Evolutionary conservation across 208 protist species (phyloP), one percentile per base, ranked within the genome.

Genomic region (Leishmania amazonensis): DNA sequence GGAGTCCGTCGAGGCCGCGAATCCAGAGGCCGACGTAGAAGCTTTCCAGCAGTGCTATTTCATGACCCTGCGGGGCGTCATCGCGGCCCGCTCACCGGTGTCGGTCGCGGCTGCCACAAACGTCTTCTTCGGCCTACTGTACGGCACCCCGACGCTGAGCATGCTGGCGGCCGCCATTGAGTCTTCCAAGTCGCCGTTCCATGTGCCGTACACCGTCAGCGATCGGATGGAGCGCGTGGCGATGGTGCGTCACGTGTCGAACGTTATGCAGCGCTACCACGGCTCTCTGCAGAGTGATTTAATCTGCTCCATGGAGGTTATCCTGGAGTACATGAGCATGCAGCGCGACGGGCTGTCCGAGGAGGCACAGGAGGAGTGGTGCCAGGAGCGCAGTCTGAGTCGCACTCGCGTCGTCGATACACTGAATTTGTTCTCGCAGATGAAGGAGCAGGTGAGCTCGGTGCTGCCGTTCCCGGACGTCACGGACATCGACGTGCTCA

Each of bases 301-400:
- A 35, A 83, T 95, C 60, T 86, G 86, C 68, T 84, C 82, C 24
- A 84, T 92, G 80, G 90, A 87, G 73, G 91, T 87, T 0, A 84
- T 94, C n/a, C 79, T 96, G 51, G 87, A 87, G 42, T 96, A 93
- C 85, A 91, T 94, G 86, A 89, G 84, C 73, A 94, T 94, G 93
- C 90, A 94, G 83, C 85, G 86, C 65, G 87, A 91, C 65, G 93
- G 93, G 17, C 76, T 94, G n/a, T 95, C 91, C 3, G 93, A 95
- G 77, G 91, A 94, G 77, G 93, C 85, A 38, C 89, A 94, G 81
- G 88, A 90, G 77, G 76, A 88, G 76, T 96, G 93, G 93, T 96
- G 93, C 70, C 81, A 88, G 65, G 80, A 89, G 65, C 90, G 89
- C 47, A 88, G 81, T 72, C 53, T 95, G n/a, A 96, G 90, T 83